A percentile compares a stretch with the other conserved stretches of the same genome.
Conservation (phyloP, 2,329 filamentous ascomycete species). For the Phialemonium atrogriseum region DNA sequence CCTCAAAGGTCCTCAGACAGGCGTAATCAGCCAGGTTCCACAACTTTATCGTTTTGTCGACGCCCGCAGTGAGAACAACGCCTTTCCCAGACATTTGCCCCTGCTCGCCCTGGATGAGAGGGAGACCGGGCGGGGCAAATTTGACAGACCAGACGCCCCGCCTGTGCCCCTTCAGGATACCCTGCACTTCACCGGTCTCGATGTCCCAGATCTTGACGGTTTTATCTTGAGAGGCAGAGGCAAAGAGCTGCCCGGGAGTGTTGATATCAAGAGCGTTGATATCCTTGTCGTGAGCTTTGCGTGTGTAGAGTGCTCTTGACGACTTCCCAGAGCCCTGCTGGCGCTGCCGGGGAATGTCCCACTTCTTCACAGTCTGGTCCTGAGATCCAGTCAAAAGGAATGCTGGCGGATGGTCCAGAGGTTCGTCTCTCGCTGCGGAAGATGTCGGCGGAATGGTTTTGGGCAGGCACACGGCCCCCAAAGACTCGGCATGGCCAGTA, state of each 20-base stretch:
- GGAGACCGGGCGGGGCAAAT: constrained; percentile 74
- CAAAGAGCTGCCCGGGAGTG: constrained; percentile 68
- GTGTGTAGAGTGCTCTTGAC: constrained; percentile 67
- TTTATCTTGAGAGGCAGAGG: constrained; percentile 92
- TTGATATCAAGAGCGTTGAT: constrained; percentile 92
- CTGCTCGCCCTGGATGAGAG: constrained; percentile 63
- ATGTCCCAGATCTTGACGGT: constrained; percentile 96
- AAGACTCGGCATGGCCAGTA: constrained; percentile 86
- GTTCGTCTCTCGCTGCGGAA: constrained; percentile 63
- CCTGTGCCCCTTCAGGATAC: constrained; percentile 85
- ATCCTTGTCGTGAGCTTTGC: constrained; percentile 97
- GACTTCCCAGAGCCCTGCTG: constrained; percentile 41
- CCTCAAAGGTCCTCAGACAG: constrained; percentile 89
- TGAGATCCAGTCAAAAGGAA: constrained; percentile 90
- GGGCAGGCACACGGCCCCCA: constrained; percentile 82
- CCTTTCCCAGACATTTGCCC: constrained; percentile 70
- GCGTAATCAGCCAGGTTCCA: constrained; percentile 92
- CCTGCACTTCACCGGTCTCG: constrained; percentile 81
- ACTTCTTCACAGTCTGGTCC: constrained; percentile 90
- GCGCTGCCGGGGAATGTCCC: constrained; percentile 63
- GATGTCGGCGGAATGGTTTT: constrained; percentile 57
- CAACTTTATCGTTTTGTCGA: constrained; percentile 91
- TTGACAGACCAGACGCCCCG: constrained; percentile 93
- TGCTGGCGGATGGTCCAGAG: constrained; percentile 69
- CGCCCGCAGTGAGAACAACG: constrained; percentile 80